These are phyloP conservation scores for Inonotus hispidus DNA, from an alignment of 1,284 basidiomycete genomes.

Conservation along the genomic window DNA sequence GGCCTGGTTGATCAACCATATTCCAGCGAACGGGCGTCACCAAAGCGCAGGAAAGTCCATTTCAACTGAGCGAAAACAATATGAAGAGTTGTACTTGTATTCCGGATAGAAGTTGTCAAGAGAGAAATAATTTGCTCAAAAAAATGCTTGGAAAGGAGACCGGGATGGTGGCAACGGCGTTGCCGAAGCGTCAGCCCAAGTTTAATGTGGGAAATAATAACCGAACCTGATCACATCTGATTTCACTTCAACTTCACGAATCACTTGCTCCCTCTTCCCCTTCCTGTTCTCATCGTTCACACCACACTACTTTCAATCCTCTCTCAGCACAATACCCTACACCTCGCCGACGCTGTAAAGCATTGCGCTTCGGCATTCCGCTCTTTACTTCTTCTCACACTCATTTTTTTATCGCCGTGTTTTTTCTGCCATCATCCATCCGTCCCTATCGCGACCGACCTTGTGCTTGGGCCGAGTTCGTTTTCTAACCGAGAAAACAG, in stretches of 20 bases:
- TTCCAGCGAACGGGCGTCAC: not conserved
- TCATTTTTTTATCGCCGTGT: conserved; percentile 3
- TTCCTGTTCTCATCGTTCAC: conserved; percentile 7
- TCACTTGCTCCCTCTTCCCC: not conserved
- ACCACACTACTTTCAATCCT: not conserved
- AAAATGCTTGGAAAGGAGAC: conserved; percentile 1
- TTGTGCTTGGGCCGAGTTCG: not conserved
- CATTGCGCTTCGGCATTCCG: conserved; percentile 15
- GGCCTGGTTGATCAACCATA: not conserved
- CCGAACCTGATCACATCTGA: not conserved
- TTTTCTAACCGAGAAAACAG: not conserved
- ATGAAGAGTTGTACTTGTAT: not conserved
- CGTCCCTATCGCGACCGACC: not conserved
- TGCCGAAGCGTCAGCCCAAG: not conserved
- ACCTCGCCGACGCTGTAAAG: conserved; percentile 1
- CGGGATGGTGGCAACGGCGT: not conserved
- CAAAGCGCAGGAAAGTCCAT: conserved; percentile 10
- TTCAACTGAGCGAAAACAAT: conserved; percentile 1
- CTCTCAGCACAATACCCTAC: not conserved
- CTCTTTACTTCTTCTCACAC: conserved; percentile 13
- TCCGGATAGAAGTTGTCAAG: not conserved
- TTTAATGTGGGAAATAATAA: not conserved
- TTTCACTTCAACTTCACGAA: not conserved
- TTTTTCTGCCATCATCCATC: not conserved
- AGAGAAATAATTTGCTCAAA: not conserved